Evolutionary conservation across 306 rosid genomes (phyloP), one percentile per base, ranked within the genome.

Genomic region (Glycyrrhiza uralensis): DNA sequence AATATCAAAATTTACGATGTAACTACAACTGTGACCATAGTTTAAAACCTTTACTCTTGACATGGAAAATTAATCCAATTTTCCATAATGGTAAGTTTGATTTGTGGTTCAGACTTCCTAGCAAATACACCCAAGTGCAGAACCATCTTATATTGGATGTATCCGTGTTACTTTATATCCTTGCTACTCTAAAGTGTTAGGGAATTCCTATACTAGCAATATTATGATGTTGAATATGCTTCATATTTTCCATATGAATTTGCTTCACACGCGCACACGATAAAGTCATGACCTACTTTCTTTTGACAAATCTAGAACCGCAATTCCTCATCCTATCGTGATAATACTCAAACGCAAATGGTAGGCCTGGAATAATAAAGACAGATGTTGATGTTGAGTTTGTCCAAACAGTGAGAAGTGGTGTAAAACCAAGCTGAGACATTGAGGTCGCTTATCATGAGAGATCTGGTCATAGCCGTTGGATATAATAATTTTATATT

Each of bases 271-370:
- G 38, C 11, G 0, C 13, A 60, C 39, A 47, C 29, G 12, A 32
- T 36, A 6, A 63, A 51, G 76, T 29, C 66, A 41, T 59, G 80
- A 66, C 83, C 72, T 74, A 38, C 83, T 23, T 76, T 70, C 18
- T 78, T n/a, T 64, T 79, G 82, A 65, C 74, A 79, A 66, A 71
- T 11, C 33, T 30, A 57, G n/a, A 33, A 28, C 17, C 24, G 38
- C 65, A 5, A 57, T 39, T 68, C 44, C 58, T 56, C 19, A 29
- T 22, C 30, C 46, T 46, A 64, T 44, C 68, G 54, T 63, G 30
- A 64, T 56, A 72, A 55, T 28, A 49, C 29, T 30, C 42, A 35
- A 33, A 55, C 56, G 57, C 71, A 66, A 46, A 45, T 65, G 76
- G 58, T 59, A 56, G 80, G 78, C 36, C 59, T 24, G 49, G n/a